Percentiles rank a stretch among this genome's conserved stretches.
Evolutionary conservation across 768 basidiomycete species (phyloP).

Genomic region (Gloeostereum incarnatum): DNA sequence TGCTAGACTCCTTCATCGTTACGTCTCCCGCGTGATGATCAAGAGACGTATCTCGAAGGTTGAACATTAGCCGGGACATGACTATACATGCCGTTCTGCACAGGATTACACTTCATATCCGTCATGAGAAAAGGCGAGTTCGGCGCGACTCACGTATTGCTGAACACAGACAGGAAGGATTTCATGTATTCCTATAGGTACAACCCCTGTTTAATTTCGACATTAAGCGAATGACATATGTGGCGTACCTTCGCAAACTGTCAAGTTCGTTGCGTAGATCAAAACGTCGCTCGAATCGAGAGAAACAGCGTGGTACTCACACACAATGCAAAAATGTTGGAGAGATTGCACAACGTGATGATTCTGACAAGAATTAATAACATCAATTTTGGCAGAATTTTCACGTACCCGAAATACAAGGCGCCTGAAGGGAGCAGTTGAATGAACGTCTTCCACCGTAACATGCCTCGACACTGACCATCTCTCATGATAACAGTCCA

Average conservation of each 20-base stretch:
- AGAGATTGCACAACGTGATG: constrained; percentile 1
- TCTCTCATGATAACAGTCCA: constrained; percentile 1
- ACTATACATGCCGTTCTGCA: neutral
- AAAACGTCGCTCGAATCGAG: no score
- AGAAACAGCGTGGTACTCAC: neutral
- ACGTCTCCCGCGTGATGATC: no score
- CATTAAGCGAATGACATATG: neutral
- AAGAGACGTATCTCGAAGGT: no score
- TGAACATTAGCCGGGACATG: constrained; percentile 5
- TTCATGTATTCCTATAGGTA: constrained; percentile 1
- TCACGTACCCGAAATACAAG: constrained; percentile 1
- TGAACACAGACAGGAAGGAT: neutral
- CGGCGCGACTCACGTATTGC: neutral
- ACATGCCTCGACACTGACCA: neutral
- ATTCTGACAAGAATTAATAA: neutral
- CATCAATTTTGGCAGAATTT: neutral
- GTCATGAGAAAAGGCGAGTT: neutral
- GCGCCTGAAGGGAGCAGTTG: neutral
- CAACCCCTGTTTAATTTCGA: neutral
- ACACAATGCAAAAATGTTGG: constrained; percentile 4
- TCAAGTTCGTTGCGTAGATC: no score
- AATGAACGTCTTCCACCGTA: neutral
- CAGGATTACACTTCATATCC: neutral
- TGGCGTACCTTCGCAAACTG: constrained; percentile 1
- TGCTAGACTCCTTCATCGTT: no score